Percentiles rank a stretch among this genome's conserved stretches.
Conservation (phyloP, 306 rosid genomes). For the Gleditsia sinensis region DNA sequence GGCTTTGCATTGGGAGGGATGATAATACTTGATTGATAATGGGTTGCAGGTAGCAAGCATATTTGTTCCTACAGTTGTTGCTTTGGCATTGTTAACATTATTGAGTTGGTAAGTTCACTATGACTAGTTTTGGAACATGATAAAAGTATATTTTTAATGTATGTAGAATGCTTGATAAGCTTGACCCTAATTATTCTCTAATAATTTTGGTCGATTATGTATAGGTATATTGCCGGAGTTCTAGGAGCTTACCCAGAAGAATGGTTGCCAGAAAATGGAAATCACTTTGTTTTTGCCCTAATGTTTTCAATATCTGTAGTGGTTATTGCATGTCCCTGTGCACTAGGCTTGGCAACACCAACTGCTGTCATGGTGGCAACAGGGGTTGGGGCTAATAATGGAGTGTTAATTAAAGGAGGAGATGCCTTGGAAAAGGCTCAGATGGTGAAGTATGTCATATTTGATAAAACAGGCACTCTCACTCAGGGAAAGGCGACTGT, state of each 20-base stretch:
- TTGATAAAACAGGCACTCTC: constrained; percentile 79
- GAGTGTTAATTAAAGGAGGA: constrained; percentile 79
- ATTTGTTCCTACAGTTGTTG: constrained; percentile 70
- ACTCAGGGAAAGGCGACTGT: constrained; percentile 80
- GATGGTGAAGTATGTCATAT: constrained; percentile 59
- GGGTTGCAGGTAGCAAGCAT: constrained; percentile 71
- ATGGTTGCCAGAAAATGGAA: constrained; percentile 73
- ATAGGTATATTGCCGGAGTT: constrained; percentile 62
- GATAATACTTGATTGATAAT: not conserved
- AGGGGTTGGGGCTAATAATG: constrained; percentile 78
- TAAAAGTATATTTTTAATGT: not conserved
- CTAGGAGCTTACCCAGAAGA: constrained; percentile 60
- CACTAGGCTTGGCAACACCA: constrained; percentile 82
- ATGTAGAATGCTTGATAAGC: not conserved
- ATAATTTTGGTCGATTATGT: not conserved
- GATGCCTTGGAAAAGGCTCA: constrained; percentile 83
- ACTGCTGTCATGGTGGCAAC: constrained; percentile 88
- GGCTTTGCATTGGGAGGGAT: not conserved
- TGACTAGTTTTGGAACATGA: not conserved
- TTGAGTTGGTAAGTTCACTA: constrained; percentile 58
- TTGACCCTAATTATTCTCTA: not conserved
- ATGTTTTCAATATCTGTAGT: constrained; percentile 80
- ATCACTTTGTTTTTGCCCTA: constrained; percentile 73
- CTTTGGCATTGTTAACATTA: constrained; percentile 58
- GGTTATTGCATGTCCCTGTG: constrained; percentile 82